phyloP scores from a whole-genome alignment of 257 asterid genomes.

The Anisodus tanguticus region DNA sequence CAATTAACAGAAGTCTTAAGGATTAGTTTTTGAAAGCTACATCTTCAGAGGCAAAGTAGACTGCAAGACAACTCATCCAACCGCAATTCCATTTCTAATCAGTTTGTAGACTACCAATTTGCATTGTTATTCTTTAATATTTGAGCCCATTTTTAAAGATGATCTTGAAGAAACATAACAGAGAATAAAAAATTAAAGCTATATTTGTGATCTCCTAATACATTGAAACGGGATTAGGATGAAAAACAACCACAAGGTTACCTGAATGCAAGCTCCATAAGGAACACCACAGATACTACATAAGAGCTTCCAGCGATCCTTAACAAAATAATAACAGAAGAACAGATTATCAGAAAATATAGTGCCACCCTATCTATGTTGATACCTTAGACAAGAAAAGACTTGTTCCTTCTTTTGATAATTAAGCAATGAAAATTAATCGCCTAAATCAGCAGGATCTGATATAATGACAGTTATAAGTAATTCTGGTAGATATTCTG shows the following conservation, averaged over 20 bases:
- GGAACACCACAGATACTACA: conserved; percentile 93
- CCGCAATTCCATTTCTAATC: background rate
- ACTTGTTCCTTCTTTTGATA: background rate
- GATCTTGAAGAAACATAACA: background rate
- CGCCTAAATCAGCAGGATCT: background rate
- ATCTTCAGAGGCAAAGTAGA: conserved; percentile 14
- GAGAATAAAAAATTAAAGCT: background rate
- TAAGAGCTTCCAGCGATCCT: conserved; percentile 98
- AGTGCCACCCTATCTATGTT: conserved; percentile 17
- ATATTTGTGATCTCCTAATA: background rate
- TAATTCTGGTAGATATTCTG: background rate
- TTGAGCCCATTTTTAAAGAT: background rate
- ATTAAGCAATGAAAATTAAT: conserved; percentile 6
- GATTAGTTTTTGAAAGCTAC: background rate
- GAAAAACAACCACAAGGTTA: conserved; percentile 37
- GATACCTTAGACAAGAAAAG: background rate
- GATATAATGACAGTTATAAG: background rate
- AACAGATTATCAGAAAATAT: background rate
- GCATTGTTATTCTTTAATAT: background rate
- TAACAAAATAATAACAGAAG: conserved; percentile 35
- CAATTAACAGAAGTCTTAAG: background rate
- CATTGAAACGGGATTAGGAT: background rate
- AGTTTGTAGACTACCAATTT: background rate
- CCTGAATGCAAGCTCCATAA: conserved; percentile 99
- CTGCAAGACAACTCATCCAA: background rate